Conservation (phyloP, 1,139 yeast species). For the Lodderomyces jiufengensis region DNA sequence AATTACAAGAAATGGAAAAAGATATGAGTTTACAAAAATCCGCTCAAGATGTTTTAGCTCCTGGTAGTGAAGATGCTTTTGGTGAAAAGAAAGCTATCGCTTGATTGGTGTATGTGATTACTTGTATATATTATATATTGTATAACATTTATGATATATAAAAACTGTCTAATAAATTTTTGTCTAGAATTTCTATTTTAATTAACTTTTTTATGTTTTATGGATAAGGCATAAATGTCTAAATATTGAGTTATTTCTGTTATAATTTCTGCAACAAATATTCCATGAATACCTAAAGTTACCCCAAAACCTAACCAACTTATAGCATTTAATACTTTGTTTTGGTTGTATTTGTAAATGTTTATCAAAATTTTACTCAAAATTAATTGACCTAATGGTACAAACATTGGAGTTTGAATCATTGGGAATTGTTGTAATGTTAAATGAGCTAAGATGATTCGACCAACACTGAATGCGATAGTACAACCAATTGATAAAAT, state of each 20-base stretch:
- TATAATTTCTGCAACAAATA: constrained; percentile 79
- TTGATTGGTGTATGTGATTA: not conserved
- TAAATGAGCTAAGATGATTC: constrained; percentile 84
- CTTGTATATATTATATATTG: constrained; percentile 5
- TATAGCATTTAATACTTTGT: constrained; percentile 41
- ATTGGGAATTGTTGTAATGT: constrained; percentile 76
- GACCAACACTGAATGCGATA: constrained; percentile 81
- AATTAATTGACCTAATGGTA: constrained; percentile 58
- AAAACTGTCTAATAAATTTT: no score
- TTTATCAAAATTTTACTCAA: constrained; percentile 37
- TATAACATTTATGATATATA: no score
- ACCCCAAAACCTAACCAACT: constrained; percentile 76
- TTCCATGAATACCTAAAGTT: constrained; percentile 70
- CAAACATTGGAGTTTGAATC: constrained; percentile 63
- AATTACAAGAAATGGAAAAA: constrained; percentile 90
- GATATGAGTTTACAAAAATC: constrained; percentile 85
- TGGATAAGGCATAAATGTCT: constrained; percentile 81
- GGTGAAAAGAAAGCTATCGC: constrained; percentile 20
- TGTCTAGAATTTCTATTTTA: constrained; percentile 1
- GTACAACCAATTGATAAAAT: constrained; percentile 68
- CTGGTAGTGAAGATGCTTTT: constrained; percentile 62
- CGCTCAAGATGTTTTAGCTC: constrained; percentile 78
- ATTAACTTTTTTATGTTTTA: constrained; percentile 66
- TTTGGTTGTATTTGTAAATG: constrained; percentile 37
- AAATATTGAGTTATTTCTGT: constrained; percentile 76